Evolutionary conservation across 1,284 basidiomycete species (phyloP).

Genomic region (Ustilago nuda): DNA sequence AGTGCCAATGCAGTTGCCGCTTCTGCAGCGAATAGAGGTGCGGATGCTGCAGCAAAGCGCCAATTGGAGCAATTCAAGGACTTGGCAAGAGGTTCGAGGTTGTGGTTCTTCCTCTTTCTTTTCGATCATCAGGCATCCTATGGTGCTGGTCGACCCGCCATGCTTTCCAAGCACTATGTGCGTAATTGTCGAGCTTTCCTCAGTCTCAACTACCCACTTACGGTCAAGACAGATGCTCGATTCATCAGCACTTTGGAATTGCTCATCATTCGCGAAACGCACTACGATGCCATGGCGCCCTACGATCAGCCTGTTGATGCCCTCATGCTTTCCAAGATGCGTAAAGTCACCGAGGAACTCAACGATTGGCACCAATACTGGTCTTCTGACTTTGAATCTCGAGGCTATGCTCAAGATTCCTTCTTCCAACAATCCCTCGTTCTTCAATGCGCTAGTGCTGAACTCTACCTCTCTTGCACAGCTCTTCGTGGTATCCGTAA

Average conservation of each 20-base stretch:
- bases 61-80: constrained; percentile 46
- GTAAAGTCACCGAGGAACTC: constrained; percentile 82
- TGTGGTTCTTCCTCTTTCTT: constrained; percentile 94
- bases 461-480: constrained; percentile 91
- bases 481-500: constrained; percentile 78
- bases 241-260: constrained; percentile 84
- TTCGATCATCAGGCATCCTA: constrained; percentile 86
- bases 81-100: constrained; percentile 74
- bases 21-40: constrained; percentile 21
- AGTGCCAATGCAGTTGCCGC: constrained; percentile 10
- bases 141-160: constrained; percentile 87
- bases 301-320: constrained; percentile 87
- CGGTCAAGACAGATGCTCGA: constrained; percentile 86
- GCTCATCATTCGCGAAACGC: constrained; percentile 88
- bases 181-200: constrained; percentile 85
- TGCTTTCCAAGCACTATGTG: constrained; percentile 82
- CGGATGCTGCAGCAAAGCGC: constrained; percentile 23
- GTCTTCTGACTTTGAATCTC: constrained; percentile 79
- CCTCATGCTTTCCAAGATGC: constrained; percentile 84
- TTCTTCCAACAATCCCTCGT: constrained; percentile 85
- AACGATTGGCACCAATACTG: constrained; percentile 91
- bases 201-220: constrained; percentile 82
- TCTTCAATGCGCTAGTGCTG: constrained; percentile 88
- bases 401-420: constrained; percentile 83
- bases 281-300: constrained; percentile 84